These are phyloP conservation scores for Euphrasia confusa DNA, from an alignment of 257 asterid genomes.

Conservation along the genomic window DNA sequence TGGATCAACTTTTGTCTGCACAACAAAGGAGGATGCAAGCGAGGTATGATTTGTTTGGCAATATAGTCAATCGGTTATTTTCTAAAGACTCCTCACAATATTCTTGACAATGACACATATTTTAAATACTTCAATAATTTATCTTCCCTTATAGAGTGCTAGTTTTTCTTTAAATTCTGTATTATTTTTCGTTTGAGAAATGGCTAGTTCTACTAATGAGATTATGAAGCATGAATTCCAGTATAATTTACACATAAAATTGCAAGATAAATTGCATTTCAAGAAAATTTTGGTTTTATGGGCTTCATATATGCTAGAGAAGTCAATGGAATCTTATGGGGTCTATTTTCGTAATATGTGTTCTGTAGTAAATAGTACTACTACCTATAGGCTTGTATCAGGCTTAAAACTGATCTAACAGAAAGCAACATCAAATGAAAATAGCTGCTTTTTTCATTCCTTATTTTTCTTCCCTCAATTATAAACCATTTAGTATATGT, in stretches of 20 bases:
- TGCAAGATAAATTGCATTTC: background rate
- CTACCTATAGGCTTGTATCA: background rate
- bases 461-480: constrained; percentile 10
- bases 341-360: background rate
- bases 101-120: background rate
- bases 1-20: constrained; percentile 97
- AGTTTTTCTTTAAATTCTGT: too few species aligned
- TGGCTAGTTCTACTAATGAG: background rate
- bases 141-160: background rate
- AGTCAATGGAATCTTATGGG: background rate
- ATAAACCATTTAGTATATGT: constrained; percentile 25
- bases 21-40: constrained; percentile 70
- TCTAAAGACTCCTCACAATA: background rate
- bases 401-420: background rate
- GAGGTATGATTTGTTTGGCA: constrained; percentile 48
- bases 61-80: background rate
- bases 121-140: background rate
- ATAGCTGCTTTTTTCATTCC: constrained; percentile 7
- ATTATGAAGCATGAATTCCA: background rate
- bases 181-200: background rate
- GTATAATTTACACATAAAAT: background rate
- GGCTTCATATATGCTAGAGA: background rate
- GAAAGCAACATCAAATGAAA: background rate
- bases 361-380: background rate
- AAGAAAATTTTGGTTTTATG: background rate